Evolutionary conservation across 2,329 filamentous ascomycete genomes (phyloP).

Genomic region (Aureobasidium vineae): DNA sequence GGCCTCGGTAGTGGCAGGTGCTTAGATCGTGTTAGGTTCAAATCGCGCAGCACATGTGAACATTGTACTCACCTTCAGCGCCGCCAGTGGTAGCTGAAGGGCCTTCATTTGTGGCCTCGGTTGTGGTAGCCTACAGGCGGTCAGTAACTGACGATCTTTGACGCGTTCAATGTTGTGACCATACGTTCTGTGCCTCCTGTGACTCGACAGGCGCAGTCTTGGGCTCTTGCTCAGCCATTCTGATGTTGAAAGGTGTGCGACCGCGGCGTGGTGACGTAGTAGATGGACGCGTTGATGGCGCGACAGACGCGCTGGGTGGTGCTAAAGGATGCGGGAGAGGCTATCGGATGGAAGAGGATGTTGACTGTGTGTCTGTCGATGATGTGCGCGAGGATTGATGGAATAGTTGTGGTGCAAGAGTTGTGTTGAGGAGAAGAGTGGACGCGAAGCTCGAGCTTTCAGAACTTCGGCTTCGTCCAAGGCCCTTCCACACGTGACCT

Average conservation of each 20-base stretch:
- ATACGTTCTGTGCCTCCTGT: slow-evolving; percentile 30
- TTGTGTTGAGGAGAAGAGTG: slow-evolving; percentile 21
- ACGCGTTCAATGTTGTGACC: background rate
- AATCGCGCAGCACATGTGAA: too few relatives aligned
- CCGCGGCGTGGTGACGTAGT: slow-evolving; percentile 26
- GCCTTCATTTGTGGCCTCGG: slow-evolving; percentile 22
- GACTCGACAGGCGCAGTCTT: slow-evolving; percentile 33
- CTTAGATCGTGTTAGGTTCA: slow-evolving; percentile 3
- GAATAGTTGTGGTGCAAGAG: slow-evolving; percentile 19
- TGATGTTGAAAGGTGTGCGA: background rate
- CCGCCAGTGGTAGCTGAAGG: slow-evolving; percentile 7
- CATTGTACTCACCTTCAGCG: slow-evolving; percentile 2
- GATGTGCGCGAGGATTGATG: slow-evolving; percentile 23
- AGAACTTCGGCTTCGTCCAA: slow-evolving; percentile 15
- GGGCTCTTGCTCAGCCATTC: slow-evolving; percentile 37
- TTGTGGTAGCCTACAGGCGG: slow-evolving; percentile 17
- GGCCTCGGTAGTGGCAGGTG: background rate
- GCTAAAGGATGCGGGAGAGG: background rate
- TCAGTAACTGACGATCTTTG: slow-evolving; percentile 11
- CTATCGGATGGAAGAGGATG: background rate
- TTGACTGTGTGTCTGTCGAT: background rate
- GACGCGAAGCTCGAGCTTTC: slow-evolving; percentile 25
- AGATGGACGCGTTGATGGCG: slow-evolving; percentile 26
- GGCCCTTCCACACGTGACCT: slow-evolving; percentile 24
- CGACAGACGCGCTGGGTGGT: slow-evolving; percentile 15